These are phyloP conservation scores for Fusarium camptoceras DNA, from an alignment of 2,329 filamentous ascomycete genomes.

Conservation along the genomic window DNA sequence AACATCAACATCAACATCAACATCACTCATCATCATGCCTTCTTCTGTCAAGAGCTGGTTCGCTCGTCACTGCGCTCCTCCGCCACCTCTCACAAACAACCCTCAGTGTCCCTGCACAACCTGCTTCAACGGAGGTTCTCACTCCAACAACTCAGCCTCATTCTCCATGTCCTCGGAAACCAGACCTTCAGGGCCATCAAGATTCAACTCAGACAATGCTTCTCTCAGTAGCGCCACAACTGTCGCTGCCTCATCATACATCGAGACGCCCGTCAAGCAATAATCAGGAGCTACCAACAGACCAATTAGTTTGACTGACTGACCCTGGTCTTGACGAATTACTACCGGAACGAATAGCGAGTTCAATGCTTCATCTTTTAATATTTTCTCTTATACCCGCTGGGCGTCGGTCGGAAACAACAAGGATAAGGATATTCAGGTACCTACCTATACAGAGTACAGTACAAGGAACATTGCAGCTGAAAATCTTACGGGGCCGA, in stretches of 20 bases:
- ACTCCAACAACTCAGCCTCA: slow-evolving; percentile 31
- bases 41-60: slow-evolving; percentile 54
- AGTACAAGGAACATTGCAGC: neutral
- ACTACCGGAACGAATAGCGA: slow-evolving; percentile 22
- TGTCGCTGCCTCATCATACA: slow-evolving; percentile 36
- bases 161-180: slow-evolving; percentile 24
- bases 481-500: slow-evolving; percentile 19
- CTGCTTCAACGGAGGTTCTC: slow-evolving; percentile 49
- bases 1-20: neutral
- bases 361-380: neutral
- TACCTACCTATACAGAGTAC: neutral
- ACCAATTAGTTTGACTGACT: neutral
- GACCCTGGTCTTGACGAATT: slow-evolving; percentile 11
- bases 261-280: slow-evolving; percentile 39
- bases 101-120: slow-evolving; percentile 53
- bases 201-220: slow-evolving; percentile 39
- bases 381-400: slow-evolving; percentile 32
- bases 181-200: neutral
- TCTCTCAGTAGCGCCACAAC: slow-evolving; percentile 43
- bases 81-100: slow-evolving; percentile 52
- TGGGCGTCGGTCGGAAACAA: slow-evolving; percentile 39
- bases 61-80: slow-evolving; percentile 55
- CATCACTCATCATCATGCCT: slow-evolving; percentile 44
- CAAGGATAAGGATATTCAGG: slow-evolving; percentile 13
- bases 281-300: slow-evolving; percentile 12